Evolutionary conservation across 1,139 yeast species (phyloP).

Genomic region (Yamadazyma membranifaciens): DNA sequence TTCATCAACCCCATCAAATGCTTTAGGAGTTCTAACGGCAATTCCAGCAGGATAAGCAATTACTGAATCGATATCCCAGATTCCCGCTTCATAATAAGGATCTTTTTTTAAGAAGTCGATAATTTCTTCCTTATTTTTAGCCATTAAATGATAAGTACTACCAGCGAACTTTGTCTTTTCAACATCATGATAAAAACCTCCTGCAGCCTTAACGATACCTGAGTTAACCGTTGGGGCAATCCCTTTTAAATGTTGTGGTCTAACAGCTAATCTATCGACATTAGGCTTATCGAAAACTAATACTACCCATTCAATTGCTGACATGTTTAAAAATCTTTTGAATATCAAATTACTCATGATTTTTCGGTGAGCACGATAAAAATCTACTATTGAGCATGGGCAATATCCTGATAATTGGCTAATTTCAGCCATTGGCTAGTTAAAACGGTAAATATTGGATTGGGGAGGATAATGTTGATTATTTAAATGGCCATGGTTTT

Average conservation of each 20-base stretch:
- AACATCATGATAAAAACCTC: constrained; percentile 56
- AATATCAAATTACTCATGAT: constrained; percentile 10
- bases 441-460: too few species aligned
- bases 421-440: too few species aligned
- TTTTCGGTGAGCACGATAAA: background rate
- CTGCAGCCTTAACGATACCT: constrained; percentile 63
- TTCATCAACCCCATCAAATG: constrained; percentile 24
- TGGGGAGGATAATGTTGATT: too few species aligned
- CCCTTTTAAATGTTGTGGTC: constrained; percentile 58
- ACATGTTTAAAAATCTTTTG: constrained; percentile 13
- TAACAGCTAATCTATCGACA: constrained; percentile 52
- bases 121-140: constrained; percentile 62
- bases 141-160: constrained; percentile 61
- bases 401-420: too few species aligned
- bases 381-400: background rate
- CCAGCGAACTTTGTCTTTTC: constrained; percentile 65
- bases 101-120: constrained; percentile 63
- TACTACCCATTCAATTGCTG: constrained; percentile 60
- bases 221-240: constrained; percentile 50
- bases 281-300: constrained; percentile 69
- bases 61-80: constrained; percentile 73
- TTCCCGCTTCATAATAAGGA: constrained; percentile 59
- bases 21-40: constrained; percentile 35
- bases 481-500: too few species aligned
- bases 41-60: constrained; percentile 53